phyloP scores from a whole-genome alignment of 23 red algal genomes.

The Gracilaria caudata region DNA sequence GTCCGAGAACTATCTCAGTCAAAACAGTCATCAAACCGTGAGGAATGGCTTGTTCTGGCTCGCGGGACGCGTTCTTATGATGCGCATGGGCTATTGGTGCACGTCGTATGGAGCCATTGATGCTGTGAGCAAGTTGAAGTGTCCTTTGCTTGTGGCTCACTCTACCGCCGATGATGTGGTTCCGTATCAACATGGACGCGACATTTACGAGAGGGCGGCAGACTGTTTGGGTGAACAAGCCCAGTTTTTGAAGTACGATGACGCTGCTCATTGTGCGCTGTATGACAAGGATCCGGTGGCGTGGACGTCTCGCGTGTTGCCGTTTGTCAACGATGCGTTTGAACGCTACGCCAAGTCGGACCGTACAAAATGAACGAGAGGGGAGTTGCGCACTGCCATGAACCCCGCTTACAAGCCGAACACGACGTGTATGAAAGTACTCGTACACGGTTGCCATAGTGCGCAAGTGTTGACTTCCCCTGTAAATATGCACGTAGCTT shows the following conservation, averaged over 20 bases:
- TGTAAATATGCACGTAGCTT: too few relatives aligned
- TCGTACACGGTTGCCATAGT: too few relatives aligned
- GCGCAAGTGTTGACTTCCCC: too few relatives aligned
- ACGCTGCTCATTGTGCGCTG: slow-evolving; percentile 91
- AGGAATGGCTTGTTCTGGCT: slow-evolving; percentile 79
- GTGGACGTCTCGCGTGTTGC: slow-evolving; percentile 67
- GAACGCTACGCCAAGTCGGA: not conserved
- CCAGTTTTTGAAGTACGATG: slow-evolving; percentile 60
- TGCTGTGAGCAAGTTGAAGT: slow-evolving; percentile 44
- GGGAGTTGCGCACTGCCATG: too few relatives aligned
- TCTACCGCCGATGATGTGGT: slow-evolving; percentile 85
- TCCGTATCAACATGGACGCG: slow-evolving; percentile 77
- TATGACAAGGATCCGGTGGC: slow-evolving; percentile 81
- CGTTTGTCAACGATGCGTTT: slow-evolving; percentile 67
- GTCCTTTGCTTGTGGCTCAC: slow-evolving; percentile 87
- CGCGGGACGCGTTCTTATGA: slow-evolving; percentile 70
- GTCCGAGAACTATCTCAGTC: slow-evolving; percentile 76
- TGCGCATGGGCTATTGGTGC: slow-evolving; percentile 75
- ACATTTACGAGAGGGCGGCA: slow-evolving; percentile 35
- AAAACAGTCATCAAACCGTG: slow-evolving; percentile 75
- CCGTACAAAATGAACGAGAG: not conserved
- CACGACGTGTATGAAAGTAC: too few relatives aligned
- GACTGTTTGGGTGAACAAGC: slow-evolving; percentile 15
- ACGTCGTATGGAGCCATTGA: slow-evolving; percentile 39
- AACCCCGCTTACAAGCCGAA: too few relatives aligned